Evolutionary conservation across 78 protist genomes (phyloP), one percentile per base, ranked within the genome.

Genomic region (Dictyostelium firmibasis): DNA sequence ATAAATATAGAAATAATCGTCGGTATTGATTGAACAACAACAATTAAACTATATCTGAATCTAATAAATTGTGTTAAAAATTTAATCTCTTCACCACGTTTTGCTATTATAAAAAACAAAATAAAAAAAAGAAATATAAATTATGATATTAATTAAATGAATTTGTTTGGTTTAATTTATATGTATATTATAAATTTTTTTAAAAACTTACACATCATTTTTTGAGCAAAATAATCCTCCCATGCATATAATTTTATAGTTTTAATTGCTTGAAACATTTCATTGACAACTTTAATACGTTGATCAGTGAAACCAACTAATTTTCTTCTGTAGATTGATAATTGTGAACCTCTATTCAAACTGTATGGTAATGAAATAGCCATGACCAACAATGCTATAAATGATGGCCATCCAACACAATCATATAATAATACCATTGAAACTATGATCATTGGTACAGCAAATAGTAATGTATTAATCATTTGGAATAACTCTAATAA

Each of bases 171-270:
- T n/a, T 38, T 38, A 38, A 38, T 38, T 8, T 8, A 44, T 44
- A 44, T 9, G 53, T 38, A 44, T 44, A 4, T 57, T 57, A 57
- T 6, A 47, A 47, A 11, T 47, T 47, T 47, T 11, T 10, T 11
- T 10, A 47, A 11, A 47, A 47, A 57, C 67, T 57, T 57, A 57
- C 67, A 57, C 67, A 57, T 57, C 67, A 57, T 57, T 57, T 57
- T 57, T 57, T 57, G 67, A 57, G 64, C 8, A 36, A 88, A 95
- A 9, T 91, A 27, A 5, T 50, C 64, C 27, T 96, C 97, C 99
- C 99, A 98, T 18, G 97, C 98, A 88, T 96, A 97, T 70, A 98
- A 72, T 82, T 98, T 98, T 86, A 98, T 89, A 36, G 96, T 53
- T 50, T 96, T 85, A 81, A 97, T 97, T 14, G 92, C 84, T 62